Evolutionary conservation across 495 filamentous ascomycete genomes (phyloP), one percentile per base, ranked within the genome.

Genomic region (Emericellopsis terricola): DNA sequence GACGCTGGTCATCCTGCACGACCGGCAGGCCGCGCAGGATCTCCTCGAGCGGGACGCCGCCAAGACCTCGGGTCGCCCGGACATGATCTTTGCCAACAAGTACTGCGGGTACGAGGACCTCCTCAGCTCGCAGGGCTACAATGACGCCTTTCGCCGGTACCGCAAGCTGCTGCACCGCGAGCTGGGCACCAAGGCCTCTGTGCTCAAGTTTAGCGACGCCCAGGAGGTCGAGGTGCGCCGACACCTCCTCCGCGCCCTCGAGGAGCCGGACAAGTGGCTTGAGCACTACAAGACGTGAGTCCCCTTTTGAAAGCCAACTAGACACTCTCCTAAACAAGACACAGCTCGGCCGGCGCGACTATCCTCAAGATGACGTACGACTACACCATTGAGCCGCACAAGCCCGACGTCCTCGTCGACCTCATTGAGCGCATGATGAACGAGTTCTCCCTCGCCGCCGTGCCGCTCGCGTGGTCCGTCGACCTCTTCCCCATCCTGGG

Each of bases 281-380:
- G 33, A 52, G 21, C 52, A 62, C 43, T 45, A 60, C 4, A 48
- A 46, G 28, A 60, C 40, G 59, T 37, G 26, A 37, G 34, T 8
- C n/a, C 8, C 7, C n/a, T 2, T 11, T n/a, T 2, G 1, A 2
- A 6, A 20, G 17, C 16, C 1, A 19, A 28, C n/a, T 11, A 3
- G 8, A n/a, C n/a, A n/a, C n/a, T n/a, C n/a, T n/a, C n/a, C 10
- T 4, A 1, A 26, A 8, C 23, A 10, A n/a, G 4, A 1, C 6
- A 26, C 18, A 37, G 37, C 15, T 8, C 52, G 32, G 49, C 55
- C 7, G 58, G 50, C 3, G 53, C 44, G 0, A 36, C 62, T 4
- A 60, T 65, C 8, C 38, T 68, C 0, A 56, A 59, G 15, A 44
- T 60, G 9, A 44, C 44, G 2, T 68, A 68, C 33, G 60, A 56